Percentiles rank a stretch among this genome's conserved stretches.
phyloP scores from a whole-genome alignment of 2,329 filamentous ascomycete species.

The Immersiporthe knoxdaviesiana region DNA sequence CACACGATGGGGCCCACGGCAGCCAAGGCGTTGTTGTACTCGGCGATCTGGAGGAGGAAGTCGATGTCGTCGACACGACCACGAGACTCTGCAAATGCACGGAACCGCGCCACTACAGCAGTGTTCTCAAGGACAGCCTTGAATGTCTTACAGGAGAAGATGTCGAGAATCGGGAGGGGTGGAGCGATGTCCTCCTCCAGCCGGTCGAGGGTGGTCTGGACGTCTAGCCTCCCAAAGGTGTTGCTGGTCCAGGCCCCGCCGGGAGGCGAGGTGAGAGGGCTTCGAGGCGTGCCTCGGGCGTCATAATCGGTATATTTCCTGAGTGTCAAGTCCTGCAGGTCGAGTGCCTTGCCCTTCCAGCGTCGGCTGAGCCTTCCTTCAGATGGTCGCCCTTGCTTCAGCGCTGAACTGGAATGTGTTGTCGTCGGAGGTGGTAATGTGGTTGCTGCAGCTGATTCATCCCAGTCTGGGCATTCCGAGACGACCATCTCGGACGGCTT shows the following conservation, averaged over 20 bases:
- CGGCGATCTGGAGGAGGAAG: slow-evolving; percentile 20
- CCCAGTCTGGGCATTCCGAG: background rate
- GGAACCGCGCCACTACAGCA: slow-evolving; percentile 16
- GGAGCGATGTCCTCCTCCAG: slow-evolving; percentile 7
- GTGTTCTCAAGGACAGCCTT: slow-evolving; percentile 15
- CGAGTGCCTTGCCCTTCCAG: slow-evolving; percentile 2
- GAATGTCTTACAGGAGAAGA: slow-evolving; percentile 21
- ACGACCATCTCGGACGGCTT: slow-evolving; percentile 3
- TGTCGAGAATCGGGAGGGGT: slow-evolving; percentile 20
- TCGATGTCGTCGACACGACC: slow-evolving; percentile 22
- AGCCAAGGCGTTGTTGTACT: slow-evolving; percentile 14
- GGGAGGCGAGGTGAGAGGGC: slow-evolving; percentile 5
- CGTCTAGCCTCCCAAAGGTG: slow-evolving; percentile 16
- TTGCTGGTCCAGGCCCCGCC: slow-evolving; percentile 7
- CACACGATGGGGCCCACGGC: slow-evolving; percentile 7
- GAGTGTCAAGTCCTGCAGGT: slow-evolving; percentile 16
- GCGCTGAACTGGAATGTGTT: slow-evolving; percentile 1
- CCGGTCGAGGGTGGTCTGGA: slow-evolving; percentile 21
- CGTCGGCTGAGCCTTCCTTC: slow-evolving; percentile 14
- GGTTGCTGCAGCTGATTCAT: background rate
- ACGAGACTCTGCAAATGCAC: slow-evolving; percentile 13
- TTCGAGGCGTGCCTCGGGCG: slow-evolving; percentile 12
- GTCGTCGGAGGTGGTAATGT: slow-evolving; percentile 15
- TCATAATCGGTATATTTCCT: slow-evolving; percentile 26
- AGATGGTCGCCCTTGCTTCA: slow-evolving; percentile 12